phyloP scores from a whole-genome alignment of 306 rosid genomes.

The Cicer arietinum region DNA sequence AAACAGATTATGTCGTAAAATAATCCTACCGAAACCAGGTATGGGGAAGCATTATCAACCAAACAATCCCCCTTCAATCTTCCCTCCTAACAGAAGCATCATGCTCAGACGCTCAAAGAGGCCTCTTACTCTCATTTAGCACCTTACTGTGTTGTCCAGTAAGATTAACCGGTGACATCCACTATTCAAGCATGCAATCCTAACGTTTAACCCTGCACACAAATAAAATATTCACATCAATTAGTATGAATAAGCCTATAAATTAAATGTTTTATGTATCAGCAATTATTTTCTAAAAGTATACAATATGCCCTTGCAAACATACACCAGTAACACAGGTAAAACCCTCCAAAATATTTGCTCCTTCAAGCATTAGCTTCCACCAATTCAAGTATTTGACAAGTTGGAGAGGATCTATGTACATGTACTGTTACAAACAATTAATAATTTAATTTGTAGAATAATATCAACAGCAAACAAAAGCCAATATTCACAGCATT shows the following conservation, averaged over 20 bases:
- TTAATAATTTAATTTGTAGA: constrained; percentile 12
- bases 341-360: neutral
- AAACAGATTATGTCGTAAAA: too few relatives aligned
- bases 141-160: too few relatives aligned
- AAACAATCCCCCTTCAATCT: too few relatives aligned
- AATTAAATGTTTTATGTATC: neutral
- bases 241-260: neutral
- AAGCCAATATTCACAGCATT: neutral
- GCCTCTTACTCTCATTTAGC: too few relatives aligned
- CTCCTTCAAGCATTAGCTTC: neutral
- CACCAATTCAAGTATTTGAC: neutral
- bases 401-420: neutral
- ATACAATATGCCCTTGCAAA: neutral
- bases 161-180: too few relatives aligned
- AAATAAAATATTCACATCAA: neutral
- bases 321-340: neutral
- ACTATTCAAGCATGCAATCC: neutral
- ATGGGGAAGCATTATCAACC: too few relatives aligned
- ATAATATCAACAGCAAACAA: neutral
- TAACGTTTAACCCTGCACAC: constrained; percentile 2
- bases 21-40: too few relatives aligned
- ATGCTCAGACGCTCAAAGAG: too few relatives aligned
- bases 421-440: neutral
- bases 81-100: too few relatives aligned
- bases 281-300: neutral